Percentiles rank a stretch among this genome's conserved stretches.
phyloP scores from a whole-genome alignment of 106 monocot species.

The Apostasia ramifera region DNA sequence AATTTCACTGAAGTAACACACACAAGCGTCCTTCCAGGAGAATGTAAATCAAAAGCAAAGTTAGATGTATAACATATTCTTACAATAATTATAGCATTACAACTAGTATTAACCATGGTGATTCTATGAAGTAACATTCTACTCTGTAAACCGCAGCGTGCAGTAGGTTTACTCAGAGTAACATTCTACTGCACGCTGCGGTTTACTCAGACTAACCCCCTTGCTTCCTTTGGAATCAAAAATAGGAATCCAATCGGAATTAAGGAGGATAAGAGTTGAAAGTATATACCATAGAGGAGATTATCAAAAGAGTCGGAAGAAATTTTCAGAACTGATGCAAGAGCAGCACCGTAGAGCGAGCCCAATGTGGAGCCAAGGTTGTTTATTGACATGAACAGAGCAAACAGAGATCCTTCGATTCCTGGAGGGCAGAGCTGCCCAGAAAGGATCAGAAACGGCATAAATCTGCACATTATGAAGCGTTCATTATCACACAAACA shows the following conservation, averaged over 20 bases:
- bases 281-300: slow-evolving; percentile 31
- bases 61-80: too few species aligned
- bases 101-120: too few species aligned
- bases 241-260: slow-evolving; percentile 54
- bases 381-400: slow-evolving; percentile 84
- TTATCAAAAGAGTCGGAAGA: slow-evolving; percentile 54
- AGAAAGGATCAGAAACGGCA: slow-evolving; percentile 78
- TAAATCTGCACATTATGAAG: slow-evolving; percentile 40
- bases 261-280: slow-evolving; percentile 46
- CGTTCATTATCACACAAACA: not conserved
- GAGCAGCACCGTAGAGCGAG: slow-evolving; percentile 63
- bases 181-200: too few species aligned
- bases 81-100: too few species aligned
- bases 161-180: too few species aligned
- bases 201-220: slow-evolving; percentile 30
- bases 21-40: too few species aligned
- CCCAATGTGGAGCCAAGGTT: slow-evolving; percentile 61
- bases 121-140: too few species aligned
- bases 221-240: slow-evolving; percentile 69
- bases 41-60: too few species aligned
- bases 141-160: too few species aligned
- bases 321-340: slow-evolving; percentile 53
- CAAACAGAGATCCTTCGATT: slow-evolving; percentile 87
- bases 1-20: too few species aligned
- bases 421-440: slow-evolving; percentile 81